Evolutionary conservation across 106 monocot genomes (phyloP).

Genomic region (Acorus calamus): DNA sequence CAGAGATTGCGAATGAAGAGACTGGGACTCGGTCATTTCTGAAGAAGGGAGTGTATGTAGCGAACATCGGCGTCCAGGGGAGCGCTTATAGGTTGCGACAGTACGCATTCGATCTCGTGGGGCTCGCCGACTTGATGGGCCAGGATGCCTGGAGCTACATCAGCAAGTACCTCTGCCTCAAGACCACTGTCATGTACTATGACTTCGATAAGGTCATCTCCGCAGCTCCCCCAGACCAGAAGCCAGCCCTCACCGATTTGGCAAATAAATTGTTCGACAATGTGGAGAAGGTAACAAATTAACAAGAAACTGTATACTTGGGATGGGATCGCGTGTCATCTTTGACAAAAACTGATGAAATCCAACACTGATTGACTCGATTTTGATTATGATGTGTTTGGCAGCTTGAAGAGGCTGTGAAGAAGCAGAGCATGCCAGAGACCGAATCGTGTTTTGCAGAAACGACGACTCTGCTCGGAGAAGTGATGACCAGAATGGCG

Average conservation of each 20-base stretch:
- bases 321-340: not conserved
- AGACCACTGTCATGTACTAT: constrained; percentile 61
- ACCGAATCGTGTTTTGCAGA: constrained; percentile 29
- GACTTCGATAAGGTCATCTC: constrained; percentile 59
- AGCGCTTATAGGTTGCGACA: constrained; percentile 32
- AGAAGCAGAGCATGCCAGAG: constrained; percentile 13
- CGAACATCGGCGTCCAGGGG: constrained; percentile 31
- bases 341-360: not conserved
- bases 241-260: constrained; percentile 30
- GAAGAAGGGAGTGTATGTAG: constrained; percentile 44
- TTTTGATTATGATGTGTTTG: not conserved
- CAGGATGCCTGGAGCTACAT: constrained; percentile 39
- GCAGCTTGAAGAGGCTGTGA: constrained; percentile 43
- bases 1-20: constrained; percentile 44
- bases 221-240: constrained; percentile 30
- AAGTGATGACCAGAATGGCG: constrained; percentile 46
- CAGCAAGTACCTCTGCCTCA: constrained; percentile 53
- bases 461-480: constrained; percentile 28
- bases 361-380: not conserved
- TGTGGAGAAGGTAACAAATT: constrained; percentile 32
- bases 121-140: constrained; percentile 44
- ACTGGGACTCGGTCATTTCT: constrained; percentile 51
- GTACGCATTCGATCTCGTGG: constrained; percentile 55
- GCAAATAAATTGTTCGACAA: constrained; percentile 49
- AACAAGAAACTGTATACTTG: not conserved